phyloP scores from a whole-genome alignment of 2,329 filamentous ascomycete species.

The Chaetomium strumarium region DNA sequence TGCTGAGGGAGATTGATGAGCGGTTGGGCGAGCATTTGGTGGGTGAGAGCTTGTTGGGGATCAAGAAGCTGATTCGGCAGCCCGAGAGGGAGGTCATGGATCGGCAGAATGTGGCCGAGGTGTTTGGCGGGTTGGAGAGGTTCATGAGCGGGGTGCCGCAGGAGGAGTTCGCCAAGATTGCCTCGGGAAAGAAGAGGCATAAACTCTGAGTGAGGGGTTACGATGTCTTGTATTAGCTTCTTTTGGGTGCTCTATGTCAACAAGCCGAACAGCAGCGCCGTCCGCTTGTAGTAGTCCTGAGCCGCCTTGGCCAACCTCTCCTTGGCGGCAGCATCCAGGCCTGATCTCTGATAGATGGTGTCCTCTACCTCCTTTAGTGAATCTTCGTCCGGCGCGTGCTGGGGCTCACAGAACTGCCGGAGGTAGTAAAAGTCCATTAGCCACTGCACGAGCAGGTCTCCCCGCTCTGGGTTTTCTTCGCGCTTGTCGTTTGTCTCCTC shows the following conservation, averaged over 20 bases:
- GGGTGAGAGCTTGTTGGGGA: slow-evolving; percentile 69
- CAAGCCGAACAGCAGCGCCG: slow-evolving; percentile 74
- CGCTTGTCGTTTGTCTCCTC: slow-evolving; percentile 10
- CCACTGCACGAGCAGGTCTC: slow-evolving; percentile 53
- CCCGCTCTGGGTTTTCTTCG: slow-evolving; percentile 25
- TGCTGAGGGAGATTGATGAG: slow-evolving; percentile 76
- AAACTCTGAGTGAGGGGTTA: slow-evolving; percentile 57
- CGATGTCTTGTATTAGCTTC: not conserved
- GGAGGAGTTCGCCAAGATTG: slow-evolving; percentile 80
- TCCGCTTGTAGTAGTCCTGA: slow-evolving; percentile 77
- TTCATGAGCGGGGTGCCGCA: slow-evolving; percentile 79
- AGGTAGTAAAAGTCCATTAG: slow-evolving; percentile 55
- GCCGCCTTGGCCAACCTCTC: slow-evolving; percentile 57
- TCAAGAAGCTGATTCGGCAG: slow-evolving; percentile 75
- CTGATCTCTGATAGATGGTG: slow-evolving; percentile 39
- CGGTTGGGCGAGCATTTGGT: slow-evolving; percentile 73
- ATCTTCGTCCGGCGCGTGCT: slow-evolving; percentile 33
- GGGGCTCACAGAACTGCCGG: slow-evolving; percentile 30
- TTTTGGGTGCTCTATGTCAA: slow-evolving; percentile 38
- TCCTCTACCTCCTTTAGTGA: slow-evolving; percentile 41
- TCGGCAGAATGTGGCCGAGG: slow-evolving; percentile 72
- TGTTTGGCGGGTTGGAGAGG: slow-evolving; percentile 75
- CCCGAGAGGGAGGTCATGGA: slow-evolving; percentile 70
- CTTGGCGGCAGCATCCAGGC: slow-evolving; percentile 42
- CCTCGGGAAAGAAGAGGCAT: slow-evolving; percentile 85